A percentile compares a stretch with the other conserved stretches of the same genome.
Evolutionary conservation across 2,329 filamentous ascomycete species (phyloP).

Genomic region (Fusarium veterinarium): DNA sequence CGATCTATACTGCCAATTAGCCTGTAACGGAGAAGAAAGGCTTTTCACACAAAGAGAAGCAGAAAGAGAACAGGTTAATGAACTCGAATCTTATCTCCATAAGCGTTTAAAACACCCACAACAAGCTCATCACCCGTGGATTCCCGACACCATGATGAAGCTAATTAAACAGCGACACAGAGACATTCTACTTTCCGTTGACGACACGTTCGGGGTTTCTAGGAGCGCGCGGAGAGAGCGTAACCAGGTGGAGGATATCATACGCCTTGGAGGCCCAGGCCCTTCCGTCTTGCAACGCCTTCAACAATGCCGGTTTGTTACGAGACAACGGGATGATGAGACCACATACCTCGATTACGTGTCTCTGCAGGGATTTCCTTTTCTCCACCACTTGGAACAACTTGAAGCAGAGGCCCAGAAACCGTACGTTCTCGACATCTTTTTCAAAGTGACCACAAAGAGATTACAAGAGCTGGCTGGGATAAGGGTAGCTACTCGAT

Average conservation of each 20-base stretch:
- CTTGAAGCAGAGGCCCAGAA: background rate
- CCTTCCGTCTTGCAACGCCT: background rate
- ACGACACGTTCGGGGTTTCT: background rate
- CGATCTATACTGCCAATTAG: background rate
- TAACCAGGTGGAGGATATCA: background rate
- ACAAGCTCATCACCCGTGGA: background rate
- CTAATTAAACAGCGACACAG: background rate
- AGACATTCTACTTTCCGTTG: rapidly evolving
- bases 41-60: background rate
- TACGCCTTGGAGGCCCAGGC: background rate
- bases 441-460: background rate
- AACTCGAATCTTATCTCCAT: background rate
- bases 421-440: background rate
- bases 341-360: background rate
- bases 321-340: rapidly evolving
- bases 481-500: background rate
- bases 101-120: background rate
- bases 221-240: background rate
- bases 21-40: background rate
- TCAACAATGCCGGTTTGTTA: background rate
- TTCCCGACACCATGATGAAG: background rate
- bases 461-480: background rate
- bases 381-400: background rate
- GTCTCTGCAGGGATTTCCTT: background rate
- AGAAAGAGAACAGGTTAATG: background rate